These are phyloP conservation scores for Clarireedia monteithiana DNA, from an alignment of 2,329 filamentous ascomycete genomes.

Conservation along the genomic window DNA sequence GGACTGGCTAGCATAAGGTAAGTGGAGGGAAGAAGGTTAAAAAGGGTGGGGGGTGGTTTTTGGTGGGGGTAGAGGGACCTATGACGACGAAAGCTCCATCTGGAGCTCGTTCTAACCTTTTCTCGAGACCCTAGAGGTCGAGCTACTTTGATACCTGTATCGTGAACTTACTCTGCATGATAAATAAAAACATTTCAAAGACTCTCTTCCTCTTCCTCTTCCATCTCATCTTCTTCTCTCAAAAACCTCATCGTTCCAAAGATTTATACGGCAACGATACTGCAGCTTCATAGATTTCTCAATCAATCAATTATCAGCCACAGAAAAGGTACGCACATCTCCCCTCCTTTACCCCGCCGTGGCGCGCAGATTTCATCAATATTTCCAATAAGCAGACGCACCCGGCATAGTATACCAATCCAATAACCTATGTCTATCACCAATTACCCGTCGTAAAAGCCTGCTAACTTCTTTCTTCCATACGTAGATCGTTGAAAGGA, in stretches of 20 bases:
- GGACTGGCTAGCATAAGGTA: too few relatives aligned
- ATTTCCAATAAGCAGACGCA: neutral
- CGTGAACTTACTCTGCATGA: neutral
- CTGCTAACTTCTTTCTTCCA: neutral
- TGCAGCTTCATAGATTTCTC: neutral
- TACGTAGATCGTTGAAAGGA: neutral
- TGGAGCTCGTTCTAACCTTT: neutral
- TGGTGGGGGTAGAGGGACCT: neutral
- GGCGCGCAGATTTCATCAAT: neutral
- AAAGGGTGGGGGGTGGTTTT: neutral
- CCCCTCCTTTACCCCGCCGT: slow-evolving; percentile 8
- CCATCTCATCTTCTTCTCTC: too few relatives aligned
- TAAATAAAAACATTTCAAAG: too few relatives aligned
- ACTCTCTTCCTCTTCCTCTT: too few relatives aligned
- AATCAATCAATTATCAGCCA: neutral
- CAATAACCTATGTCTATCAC: neutral
- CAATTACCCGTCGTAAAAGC: neutral
- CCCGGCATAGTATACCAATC: neutral
- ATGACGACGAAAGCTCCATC: slow-evolving; percentile 4
- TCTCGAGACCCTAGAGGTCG: neutral
- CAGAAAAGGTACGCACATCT: neutral
- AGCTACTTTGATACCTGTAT: neutral
- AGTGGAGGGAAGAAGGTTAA: neutral
- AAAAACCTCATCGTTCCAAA: too few relatives aligned
- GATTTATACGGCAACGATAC: too few relatives aligned